Evolutionary conservation across 2,329 filamentous ascomycete genomes (phyloP).

Genomic region (Fusarium chaquense): DNA sequence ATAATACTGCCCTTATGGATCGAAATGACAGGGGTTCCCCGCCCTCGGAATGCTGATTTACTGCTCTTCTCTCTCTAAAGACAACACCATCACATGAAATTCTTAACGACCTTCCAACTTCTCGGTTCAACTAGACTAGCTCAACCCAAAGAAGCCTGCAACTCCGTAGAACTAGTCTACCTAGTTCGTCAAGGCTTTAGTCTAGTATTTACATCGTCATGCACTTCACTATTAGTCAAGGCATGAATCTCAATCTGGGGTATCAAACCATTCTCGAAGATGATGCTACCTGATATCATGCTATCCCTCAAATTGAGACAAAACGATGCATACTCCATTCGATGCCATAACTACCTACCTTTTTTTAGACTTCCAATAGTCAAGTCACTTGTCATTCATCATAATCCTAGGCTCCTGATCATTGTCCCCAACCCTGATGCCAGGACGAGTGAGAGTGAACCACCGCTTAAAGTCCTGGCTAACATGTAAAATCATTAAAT

Average conservation of each 20-base stretch:
- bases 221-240: background rate
- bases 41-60: constrained; percentile 19
- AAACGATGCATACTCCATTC: constrained; percentile 33
- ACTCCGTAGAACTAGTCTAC: background rate
- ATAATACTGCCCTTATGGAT: constrained; percentile 3
- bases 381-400: constrained; percentile 32
- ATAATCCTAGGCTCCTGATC: constrained; percentile 20
- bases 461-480: constrained; percentile 11
- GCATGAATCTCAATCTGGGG: constrained; percentile 14
- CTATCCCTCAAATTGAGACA: constrained; percentile 10
- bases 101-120: background rate
- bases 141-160: constrained; percentile 11
- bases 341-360: constrained; percentile 30
- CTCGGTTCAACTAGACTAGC: background rate
- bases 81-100: constrained; percentile 31
- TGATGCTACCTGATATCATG: constrained; percentile 33
- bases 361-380: constrained; percentile 25
- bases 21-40: constrained; percentile 36
- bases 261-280: constrained; percentile 40
- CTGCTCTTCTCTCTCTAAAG: constrained; percentile 10
- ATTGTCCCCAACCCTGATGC: constrained; percentile 12
- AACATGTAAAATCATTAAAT: constrained; percentile 32
- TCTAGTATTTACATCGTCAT: background rate
- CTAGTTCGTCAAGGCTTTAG: background rate
- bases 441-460: constrained; percentile 27